phyloP scores from a whole-genome alignment of 108 stramenopile species.

The Cylindrotheca closterium region DNA sequence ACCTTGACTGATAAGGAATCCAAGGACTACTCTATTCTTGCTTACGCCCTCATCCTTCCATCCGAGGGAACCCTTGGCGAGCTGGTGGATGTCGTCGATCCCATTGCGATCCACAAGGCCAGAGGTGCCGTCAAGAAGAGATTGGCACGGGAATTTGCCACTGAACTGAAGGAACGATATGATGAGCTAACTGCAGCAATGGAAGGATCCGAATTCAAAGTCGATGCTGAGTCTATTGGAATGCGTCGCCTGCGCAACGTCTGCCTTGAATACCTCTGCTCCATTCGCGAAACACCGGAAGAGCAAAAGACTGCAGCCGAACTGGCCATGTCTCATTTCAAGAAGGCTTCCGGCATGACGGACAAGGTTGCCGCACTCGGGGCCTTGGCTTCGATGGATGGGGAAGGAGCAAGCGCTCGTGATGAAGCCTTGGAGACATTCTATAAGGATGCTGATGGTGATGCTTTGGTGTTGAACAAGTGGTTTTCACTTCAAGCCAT shows the following conservation, averaged over 20 bases:
- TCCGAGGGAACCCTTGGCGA: slow-evolving; percentile 70
- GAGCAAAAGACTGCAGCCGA: slow-evolving; percentile 57
- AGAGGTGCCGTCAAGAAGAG: slow-evolving; percentile 57
- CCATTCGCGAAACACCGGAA: slow-evolving; percentile 58
- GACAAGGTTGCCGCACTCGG: slow-evolving; percentile 88
- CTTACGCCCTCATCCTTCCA: slow-evolving; percentile 86
- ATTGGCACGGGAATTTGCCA: slow-evolving; percentile 63
- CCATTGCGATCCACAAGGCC: slow-evolving; percentile 69
- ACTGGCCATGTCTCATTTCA: slow-evolving; percentile 67
- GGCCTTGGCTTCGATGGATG: slow-evolving; percentile 72
- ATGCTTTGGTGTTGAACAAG: slow-evolving; percentile 80
- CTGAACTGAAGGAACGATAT: slow-evolving; percentile 61
- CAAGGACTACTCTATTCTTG: slow-evolving; percentile 74
- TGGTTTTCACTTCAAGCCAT: slow-evolving; percentile 90
- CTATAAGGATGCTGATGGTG: slow-evolving; percentile 78
- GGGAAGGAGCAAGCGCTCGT: slow-evolving; percentile 47
- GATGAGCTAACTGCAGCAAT: slow-evolving; percentile 61
- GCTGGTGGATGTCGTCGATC: slow-evolving; percentile 70
- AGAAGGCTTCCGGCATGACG: slow-evolving; percentile 85
- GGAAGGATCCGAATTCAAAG: slow-evolving; percentile 49
- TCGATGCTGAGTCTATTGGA: slow-evolving; percentile 68
- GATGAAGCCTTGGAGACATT: slow-evolving; percentile 67
- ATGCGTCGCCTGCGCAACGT: slow-evolving; percentile 78
- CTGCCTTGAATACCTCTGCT: slow-evolving; percentile 70
- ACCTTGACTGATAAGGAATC: slow-evolving; percentile 44